These are phyloP conservation scores for Stagonosporopsis tanaceti DNA, from an alignment of 2,329 filamentous ascomycete genomes.

Conservation along the genomic window DNA sequence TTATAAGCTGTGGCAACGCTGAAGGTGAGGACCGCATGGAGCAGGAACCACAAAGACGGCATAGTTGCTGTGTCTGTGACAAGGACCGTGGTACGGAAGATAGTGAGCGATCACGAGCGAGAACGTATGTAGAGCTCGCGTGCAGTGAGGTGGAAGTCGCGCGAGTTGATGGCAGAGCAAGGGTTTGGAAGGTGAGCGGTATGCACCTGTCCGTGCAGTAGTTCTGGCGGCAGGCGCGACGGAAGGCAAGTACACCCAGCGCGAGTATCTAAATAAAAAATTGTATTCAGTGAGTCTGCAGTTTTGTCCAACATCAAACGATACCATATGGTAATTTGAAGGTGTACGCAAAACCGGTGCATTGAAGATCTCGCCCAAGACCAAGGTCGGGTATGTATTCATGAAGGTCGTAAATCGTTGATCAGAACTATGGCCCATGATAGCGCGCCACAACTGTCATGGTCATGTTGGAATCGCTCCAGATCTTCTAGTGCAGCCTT, in stretches of 20 bases:
- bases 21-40: constrained; percentile 3
- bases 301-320: neutral
- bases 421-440: neutral
- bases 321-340: neutral
- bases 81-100: no score
- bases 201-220: neutral
- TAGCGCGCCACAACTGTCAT: neutral
- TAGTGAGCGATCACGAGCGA: no score
- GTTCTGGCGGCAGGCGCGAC: neutral
- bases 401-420: constrained; percentile 2
- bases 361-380: neutral
- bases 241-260: neutral
- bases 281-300: neutral
- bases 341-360: neutral
- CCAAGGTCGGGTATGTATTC: neutral
- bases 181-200: neutral
- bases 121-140: neutral
- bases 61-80: neutral
- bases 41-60: neutral
- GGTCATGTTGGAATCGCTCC: neutral
- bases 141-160: neutral
- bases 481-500: neutral
- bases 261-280: no score
- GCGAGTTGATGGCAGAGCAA: neutral
- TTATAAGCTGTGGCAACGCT: constrained; percentile 18